Conservation (phyloP, 176 grass and related monocot species). For the Pontederia crassipes region DNA sequence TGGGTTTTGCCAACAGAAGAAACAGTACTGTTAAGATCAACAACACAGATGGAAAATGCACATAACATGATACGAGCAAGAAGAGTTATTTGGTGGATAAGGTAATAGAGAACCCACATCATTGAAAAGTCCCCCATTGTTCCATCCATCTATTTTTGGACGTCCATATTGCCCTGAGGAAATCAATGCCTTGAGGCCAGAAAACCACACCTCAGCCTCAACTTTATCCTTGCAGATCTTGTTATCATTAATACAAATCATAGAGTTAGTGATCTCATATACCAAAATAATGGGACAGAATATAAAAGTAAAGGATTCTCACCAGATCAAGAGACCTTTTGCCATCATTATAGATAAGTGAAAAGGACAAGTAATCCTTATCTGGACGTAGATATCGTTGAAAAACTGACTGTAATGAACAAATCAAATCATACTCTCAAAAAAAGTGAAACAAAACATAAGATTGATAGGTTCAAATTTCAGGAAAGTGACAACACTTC, state of each 20-base stretch:
- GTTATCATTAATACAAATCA: not conserved
- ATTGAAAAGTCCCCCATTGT: conserved; percentile 9
- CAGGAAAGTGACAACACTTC: too few relatives aligned
- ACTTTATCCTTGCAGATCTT: conserved; percentile 97
- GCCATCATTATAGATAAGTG: conserved; percentile 75
- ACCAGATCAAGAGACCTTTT: conserved; percentile 97
- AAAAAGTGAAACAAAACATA: not conserved
- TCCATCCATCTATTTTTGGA: conserved; percentile 25
- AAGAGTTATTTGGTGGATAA: not conserved
- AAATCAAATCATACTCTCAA: too few relatives aligned
- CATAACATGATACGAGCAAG: too few relatives aligned
- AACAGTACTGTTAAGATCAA: too few relatives aligned
- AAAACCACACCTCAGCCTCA: conserved; percentile 20
- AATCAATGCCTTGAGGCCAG: conserved; percentile 4
- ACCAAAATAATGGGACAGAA: not conserved
- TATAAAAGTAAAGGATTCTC: conserved; percentile 7
- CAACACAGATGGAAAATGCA: conserved; percentile 13
- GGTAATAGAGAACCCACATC: conserved; percentile 13
- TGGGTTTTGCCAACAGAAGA: too few relatives aligned
- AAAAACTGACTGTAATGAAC: conserved; percentile 55
- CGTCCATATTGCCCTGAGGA: conserved; percentile 21
- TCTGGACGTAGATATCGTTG: conserved; percentile 86
- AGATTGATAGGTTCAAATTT: not conserved
- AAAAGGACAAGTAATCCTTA: conserved; percentile 91
- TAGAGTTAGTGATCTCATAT: conserved; percentile 1